Evolutionary conservation across 2,329 filamentous ascomycete genomes (phyloP), one percentile per base, ranked within the genome.

Genomic region (Lachnum nothofagi): DNA sequence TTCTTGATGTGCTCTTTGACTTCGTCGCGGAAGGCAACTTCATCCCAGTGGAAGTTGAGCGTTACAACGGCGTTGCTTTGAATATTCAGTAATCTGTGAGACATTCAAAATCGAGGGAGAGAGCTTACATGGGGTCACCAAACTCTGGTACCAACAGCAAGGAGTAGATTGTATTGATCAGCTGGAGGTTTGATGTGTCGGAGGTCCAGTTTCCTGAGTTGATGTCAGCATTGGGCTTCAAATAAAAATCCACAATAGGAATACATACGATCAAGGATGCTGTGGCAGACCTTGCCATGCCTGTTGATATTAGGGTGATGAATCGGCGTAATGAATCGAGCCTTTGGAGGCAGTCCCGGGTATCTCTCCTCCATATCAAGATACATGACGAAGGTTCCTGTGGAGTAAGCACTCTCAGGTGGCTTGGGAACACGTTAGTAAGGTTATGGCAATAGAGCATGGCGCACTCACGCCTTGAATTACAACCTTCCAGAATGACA

Each of bases 401-500:
- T 42, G 1, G 47, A 44, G 24, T 53, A 53, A 14, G 51, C 34
- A 38, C 43, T 47, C 3, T 47, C 44, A 3, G 46, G 39, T 8
- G 51, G 51, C 7, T 35, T 16, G 17, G 6, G 31, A 14, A 33
- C n/a, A 5, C n/a, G 29, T 44, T 2, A 44, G 29, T 20, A 34
- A 24, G 17, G 8, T 5, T 17, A 24, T n/a, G 16, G 19, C 17
- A 34, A 12, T n/a, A n/a, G n/a, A n/a, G n/a, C n/a, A 33, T 31
- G 20, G 7, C 19, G 12, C 22, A 44, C 29, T 33, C 20, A 35
- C 42, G 7, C 51, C 51, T 27, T 47, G 43, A 23, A 53, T 49
- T 10, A 53, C 40, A 19, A 53, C 40, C 22, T 53, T 53, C 51
- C 46, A 53, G 39, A 53, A 53, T 12, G 39, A 25, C 51, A 53